Evolutionary conservation across 2,329 filamentous ascomycete genomes (phyloP).

Genomic region (Aspergillus sp.): DNA sequence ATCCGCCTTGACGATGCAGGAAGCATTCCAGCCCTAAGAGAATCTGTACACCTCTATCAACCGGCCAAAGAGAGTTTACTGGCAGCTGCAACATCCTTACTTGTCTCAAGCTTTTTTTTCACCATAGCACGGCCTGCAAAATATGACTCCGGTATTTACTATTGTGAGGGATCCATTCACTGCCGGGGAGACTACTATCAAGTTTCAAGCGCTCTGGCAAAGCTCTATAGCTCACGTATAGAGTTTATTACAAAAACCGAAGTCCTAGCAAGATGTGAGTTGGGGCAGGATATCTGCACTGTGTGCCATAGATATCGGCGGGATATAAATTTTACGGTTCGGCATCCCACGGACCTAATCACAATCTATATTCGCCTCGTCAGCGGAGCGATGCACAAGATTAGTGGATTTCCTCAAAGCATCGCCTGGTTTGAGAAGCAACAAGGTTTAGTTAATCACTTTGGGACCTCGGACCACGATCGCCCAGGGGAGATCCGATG

Average conservation of each 20-base stretch:
- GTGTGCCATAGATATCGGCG: conserved; percentile 4
- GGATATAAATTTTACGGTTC: conserved; percentile 1
- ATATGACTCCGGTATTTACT: conserved; percentile 5
- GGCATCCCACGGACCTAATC: conserved; percentile 1
- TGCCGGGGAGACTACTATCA: background rate
- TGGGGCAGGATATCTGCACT: background rate
- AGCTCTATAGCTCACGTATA: background rate
- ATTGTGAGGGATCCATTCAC: background rate
- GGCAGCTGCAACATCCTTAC: background rate
- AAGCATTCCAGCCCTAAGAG: background rate
- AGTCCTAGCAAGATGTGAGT: background rate
- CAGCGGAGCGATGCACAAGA: conserved; percentile 6
- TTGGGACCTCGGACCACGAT: conserved; percentile 16
- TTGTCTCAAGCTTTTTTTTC: conserved; percentile 10
- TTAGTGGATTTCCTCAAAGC: conserved; percentile 22
- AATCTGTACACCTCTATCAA: background rate
- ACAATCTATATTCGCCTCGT: background rate
- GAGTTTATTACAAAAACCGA: background rate
- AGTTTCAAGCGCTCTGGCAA: background rate
- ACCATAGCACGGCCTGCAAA: background rate
- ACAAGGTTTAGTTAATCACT: conserved; percentile 15
- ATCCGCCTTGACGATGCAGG: background rate
- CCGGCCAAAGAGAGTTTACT: background rate
- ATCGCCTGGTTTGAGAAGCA: conserved; percentile 19
- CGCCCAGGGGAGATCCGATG: conserved; percentile 16